Evolutionary conservation across 2,329 filamentous ascomycete species (phyloP).

Genomic region (Elsinoe australis): DNA sequence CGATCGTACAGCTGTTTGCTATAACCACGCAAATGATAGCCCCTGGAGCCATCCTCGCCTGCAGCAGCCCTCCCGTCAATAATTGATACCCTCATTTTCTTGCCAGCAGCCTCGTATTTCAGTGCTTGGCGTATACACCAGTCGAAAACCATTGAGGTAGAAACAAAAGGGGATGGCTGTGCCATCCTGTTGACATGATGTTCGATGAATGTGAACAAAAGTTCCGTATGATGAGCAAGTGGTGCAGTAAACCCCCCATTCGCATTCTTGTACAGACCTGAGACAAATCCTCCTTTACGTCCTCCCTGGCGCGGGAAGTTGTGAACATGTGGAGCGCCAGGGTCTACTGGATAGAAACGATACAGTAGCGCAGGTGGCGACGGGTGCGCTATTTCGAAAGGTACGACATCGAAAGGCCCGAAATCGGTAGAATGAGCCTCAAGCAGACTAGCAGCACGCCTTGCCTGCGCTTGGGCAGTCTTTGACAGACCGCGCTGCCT

Average conservation of each 20-base stretch:
- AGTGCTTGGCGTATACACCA: background rate
- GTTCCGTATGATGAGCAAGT: background rate
- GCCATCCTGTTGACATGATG: slow-evolving; percentile 2
- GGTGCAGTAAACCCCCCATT: slow-evolving; percentile 2
- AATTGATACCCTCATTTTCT: background rate
- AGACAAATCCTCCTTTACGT: background rate
- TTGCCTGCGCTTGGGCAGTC: no score
- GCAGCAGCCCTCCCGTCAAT: slow-evolving; percentile 1
- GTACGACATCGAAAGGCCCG: background rate
- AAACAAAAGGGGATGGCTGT: slow-evolving; percentile 1
- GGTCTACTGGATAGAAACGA: background rate
- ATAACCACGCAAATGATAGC: slow-evolving; percentile 2
- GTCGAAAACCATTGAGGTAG: background rate
- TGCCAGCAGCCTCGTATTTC: background rate
- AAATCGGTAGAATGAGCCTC: background rate
- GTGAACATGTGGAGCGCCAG: background rate
- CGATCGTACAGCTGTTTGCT: background rate
- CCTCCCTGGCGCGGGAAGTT: background rate
- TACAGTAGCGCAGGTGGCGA: background rate
- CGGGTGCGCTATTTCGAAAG: background rate
- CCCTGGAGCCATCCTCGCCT: background rate
- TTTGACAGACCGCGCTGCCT: no score
- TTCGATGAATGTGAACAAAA: background rate
- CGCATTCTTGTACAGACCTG: background rate
- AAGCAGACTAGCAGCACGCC: background rate